These are phyloP conservation scores for Potentilla sterilis DNA, from an alignment of 306 rosid genomes.

Conservation along the genomic window DNA sequence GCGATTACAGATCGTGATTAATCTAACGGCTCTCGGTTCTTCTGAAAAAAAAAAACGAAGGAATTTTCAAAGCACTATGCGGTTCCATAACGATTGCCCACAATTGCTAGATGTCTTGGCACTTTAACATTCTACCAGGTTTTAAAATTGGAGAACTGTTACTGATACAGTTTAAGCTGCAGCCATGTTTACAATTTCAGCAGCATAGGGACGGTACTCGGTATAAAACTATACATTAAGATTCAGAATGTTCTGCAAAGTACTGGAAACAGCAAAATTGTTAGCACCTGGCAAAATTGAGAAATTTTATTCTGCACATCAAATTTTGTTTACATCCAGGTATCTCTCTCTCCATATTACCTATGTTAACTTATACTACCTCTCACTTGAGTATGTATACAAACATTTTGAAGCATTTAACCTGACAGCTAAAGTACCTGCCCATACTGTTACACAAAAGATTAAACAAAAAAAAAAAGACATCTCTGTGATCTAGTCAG, in stretches of 20 bases:
- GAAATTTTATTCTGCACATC: conserved; percentile 26
- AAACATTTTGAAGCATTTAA: conserved; percentile 34
- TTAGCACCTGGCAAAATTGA: conserved; percentile 7
- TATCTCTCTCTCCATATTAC: conserved; percentile 27
- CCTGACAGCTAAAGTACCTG: conserved; percentile 40
- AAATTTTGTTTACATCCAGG: conserved; percentile 32
- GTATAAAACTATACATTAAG: neutral
- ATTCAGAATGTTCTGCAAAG: neutral
- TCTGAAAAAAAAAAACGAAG: neutral
- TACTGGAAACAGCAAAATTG: neutral
- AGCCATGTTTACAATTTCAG: neutral
- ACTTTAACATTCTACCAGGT: neutral
- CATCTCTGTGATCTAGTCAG: conserved; percentile 24
- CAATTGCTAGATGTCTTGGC: neutral
- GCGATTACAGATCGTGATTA: neutral
- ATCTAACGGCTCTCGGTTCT: neutral
- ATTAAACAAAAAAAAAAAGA: conserved; percentile 3
- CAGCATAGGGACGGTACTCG: neutral
- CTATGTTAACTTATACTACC: conserved; percentile 34
- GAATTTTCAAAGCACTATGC: neutral
- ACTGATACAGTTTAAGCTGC: neutral
- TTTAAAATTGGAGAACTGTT: neutral
- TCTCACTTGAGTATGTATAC: conserved; percentile 34
- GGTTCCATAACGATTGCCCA: neutral
- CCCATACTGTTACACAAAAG: conserved; percentile 25